A percentile compares a stretch with the other conserved stretches of the same genome.
These are phyloP conservation scores for Venturia effusa DNA, from an alignment of 2,329 filamentous ascomycete species.

Conservation along the genomic window DNA sequence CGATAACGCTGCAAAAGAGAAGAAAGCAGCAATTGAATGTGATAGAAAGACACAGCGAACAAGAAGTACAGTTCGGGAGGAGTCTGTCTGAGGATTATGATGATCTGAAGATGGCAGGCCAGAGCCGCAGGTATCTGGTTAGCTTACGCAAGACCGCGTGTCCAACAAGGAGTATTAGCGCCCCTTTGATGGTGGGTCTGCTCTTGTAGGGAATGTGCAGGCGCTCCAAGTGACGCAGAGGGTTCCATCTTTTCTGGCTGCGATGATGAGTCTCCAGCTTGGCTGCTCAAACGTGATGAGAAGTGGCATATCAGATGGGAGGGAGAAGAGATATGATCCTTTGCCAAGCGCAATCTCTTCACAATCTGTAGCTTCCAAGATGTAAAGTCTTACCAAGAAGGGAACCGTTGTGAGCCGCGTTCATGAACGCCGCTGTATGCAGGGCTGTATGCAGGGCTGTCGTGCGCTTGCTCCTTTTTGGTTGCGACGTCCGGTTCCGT, in stretches of 20 bases:
- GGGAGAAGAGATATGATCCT: not conserved
- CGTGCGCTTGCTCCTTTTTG: too few species aligned
- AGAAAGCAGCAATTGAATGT: not conserved
- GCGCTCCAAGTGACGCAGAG: not conserved
- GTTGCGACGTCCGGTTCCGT: not conserved
- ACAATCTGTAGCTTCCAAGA: not conserved
- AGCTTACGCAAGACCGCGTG: conserved; percentile 4
- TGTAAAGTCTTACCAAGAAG: not conserved
- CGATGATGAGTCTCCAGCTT: not conserved
- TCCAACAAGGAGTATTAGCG: not conserved
- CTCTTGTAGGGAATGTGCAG: not conserved
- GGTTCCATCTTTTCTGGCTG: not conserved
- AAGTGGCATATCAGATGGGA: not conserved
- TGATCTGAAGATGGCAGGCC: not conserved
- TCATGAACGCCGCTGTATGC: not conserved
- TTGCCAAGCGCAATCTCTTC: not conserved
- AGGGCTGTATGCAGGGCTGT: too few species aligned
- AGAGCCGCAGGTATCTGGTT: not conserved
- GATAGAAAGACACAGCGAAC: not conserved
- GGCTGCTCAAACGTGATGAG: not conserved
- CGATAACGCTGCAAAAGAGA: not conserved
- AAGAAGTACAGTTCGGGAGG: not conserved
- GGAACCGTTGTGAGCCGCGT: not conserved
- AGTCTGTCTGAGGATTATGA: not conserved
- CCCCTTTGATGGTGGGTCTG: not conserved